phyloP scores from a whole-genome alignment of 2,329 filamentous ascomycete species.

The Venturia asperata region DNA sequence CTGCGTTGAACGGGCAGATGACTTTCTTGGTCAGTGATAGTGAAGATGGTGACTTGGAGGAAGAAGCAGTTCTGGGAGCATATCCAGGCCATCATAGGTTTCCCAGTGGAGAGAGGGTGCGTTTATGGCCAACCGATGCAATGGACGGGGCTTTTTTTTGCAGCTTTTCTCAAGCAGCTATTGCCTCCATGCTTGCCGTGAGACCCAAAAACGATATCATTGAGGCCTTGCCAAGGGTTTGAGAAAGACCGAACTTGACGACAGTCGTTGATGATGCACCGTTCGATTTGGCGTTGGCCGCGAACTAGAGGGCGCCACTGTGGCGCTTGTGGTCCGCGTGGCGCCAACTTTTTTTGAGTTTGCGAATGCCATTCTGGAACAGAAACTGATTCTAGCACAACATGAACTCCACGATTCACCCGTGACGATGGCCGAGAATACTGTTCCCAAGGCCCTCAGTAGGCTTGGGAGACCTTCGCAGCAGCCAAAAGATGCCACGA shows the following conservation, averaged over 20 bases:
- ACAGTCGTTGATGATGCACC: too few relatives aligned
- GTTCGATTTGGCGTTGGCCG: too few relatives aligned
- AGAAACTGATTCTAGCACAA: neutral
- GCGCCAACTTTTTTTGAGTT: too few relatives aligned
- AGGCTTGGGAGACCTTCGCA: neutral
- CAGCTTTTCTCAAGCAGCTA: neutral
- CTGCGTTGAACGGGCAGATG: conserved; percentile 6
- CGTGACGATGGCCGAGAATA: neutral
- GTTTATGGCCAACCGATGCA: neutral
- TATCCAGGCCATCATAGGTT: neutral
- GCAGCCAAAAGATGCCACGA: neutral
- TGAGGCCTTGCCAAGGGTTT: too few relatives aligned
- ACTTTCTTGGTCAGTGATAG: conserved; percentile 4
- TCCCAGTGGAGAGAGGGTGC: neutral
- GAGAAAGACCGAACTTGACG: too few relatives aligned
- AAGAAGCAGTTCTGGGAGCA: neutral
- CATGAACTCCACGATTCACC: neutral
- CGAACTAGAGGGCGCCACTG: too few relatives aligned
- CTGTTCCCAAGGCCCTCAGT: neutral
- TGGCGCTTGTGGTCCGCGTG: too few relatives aligned
- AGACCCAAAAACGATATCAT: too few relatives aligned
- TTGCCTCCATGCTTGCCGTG: neutral
- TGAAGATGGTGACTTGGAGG: neutral
- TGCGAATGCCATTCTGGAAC: too few relatives aligned
- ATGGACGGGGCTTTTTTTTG: conserved; percentile 5